Base-by-base conservation (phyloP, 441 rosid species). In the Monsonia emarginata region DNA sequence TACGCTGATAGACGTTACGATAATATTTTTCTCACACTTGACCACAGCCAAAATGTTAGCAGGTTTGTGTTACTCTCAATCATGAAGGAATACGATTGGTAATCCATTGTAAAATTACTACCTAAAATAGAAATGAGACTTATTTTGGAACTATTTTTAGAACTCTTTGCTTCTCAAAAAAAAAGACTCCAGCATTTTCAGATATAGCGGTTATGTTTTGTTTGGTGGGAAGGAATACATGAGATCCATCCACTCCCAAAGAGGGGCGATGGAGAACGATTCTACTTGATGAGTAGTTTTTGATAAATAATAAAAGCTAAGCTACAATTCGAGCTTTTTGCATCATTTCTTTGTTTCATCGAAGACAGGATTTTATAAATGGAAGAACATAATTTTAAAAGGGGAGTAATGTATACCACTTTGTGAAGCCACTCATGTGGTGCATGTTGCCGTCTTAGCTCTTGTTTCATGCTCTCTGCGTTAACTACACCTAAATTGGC, bases 351-450 rank as follows among this genome's bases (percentile, higher is more conserved):
- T n/a, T n/a, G n/a, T n/a, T n/a, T n/a, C n/a, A n/a, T n/a, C n/a
- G n/a, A n/a, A n/a, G n/a, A n/a, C n/a, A n/a, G n/a, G n/a, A n/a
- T n/a, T n/a, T n/a, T n/a, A n/a, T n/a, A n/a, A n/a, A n/a, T n/a
- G n/a, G n/a, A n/a, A n/a, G n/a, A n/a, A n/a, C n/a, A n/a, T n/a
- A n/a, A n/a, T 56, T 22, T 56, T 10, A 56, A 24, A 22, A 2
- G 3, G 52, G 13, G 52, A 11, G 13, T 5, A 5, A 19, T 22
- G 24, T 57, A 8, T 74, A 94, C 99, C 95, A 91, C 74, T 77
- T 69, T 91, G 72, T 89, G 88, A 61, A 89, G 94, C 99, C 99
- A 94, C 63, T 89, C 86, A 48, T 76, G 80, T 16, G 83, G 78
- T 13, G 73, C 34, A 25, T 84, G 82, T 38, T 89, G 85, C 38